Percentiles rank a stretch among this genome's conserved stretches.
Conservation (phyloP, 768 basidiomycete species). For the Mycena olivaceomarginata region DNA sequence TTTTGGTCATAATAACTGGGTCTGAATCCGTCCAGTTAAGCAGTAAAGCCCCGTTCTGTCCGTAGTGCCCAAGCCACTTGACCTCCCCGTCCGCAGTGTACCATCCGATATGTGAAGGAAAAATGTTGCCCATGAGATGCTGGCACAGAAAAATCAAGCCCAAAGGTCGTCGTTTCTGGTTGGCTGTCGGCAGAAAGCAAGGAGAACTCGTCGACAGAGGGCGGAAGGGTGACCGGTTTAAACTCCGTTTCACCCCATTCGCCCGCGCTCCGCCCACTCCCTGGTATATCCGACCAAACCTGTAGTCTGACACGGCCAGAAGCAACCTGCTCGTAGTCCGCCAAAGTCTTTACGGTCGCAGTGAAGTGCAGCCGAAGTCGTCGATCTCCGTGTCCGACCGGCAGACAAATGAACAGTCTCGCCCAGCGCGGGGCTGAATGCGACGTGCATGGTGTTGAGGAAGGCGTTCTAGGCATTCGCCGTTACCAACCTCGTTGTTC, state of each 20-base stretch:
- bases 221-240: background rate
- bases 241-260: conserved; percentile 62
- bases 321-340: conserved; percentile 55
- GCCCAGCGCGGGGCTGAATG: conserved; percentile 62
- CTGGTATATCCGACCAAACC: conserved; percentile 64
- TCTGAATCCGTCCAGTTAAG: conserved; percentile 50
- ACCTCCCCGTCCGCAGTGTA: conserved; percentile 64
- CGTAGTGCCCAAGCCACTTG: conserved; percentile 67
- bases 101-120: conserved; percentile 70
- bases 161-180: conserved; percentile 31
- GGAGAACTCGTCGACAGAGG: conserved; percentile 30
- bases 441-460: conserved; percentile 55
- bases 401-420: conserved; percentile 52
- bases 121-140: conserved; percentile 43
- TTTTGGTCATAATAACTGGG: conserved; percentile 46
- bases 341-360: conserved; percentile 53
- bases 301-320: conserved; percentile 59
- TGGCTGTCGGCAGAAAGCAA: conserved; percentile 19
- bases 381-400: conserved; percentile 1
- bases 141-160: conserved; percentile 31
- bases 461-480: background rate
- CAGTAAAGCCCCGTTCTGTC: conserved; percentile 64
- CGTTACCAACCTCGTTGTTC: background rate
- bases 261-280: conserved; percentile 40
- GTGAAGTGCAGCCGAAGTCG: conserved; percentile 57